Percentiles rank a stretch among this genome's conserved stretches.
These are phyloP conservation scores for Wickerhamiella azymoides DNA, from an alignment of 805 yeast species.

Conservation along the genomic window DNA sequence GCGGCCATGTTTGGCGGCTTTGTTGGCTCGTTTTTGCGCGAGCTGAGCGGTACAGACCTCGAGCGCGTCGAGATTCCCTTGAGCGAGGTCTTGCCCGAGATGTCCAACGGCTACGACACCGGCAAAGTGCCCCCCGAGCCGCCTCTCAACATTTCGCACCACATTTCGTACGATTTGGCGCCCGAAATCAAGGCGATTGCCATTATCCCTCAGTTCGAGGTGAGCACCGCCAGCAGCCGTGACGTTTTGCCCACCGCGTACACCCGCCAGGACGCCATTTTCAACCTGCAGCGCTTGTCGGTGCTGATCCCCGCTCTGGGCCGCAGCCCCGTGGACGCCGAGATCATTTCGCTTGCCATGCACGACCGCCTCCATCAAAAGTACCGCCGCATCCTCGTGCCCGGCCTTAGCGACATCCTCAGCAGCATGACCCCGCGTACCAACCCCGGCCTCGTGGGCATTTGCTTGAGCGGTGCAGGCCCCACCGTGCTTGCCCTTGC, in stretches of 20 bases:
- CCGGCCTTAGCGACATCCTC: conserved; percentile 76
- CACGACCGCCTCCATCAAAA: conserved; percentile 95
- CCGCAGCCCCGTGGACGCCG: conserved; percentile 67
- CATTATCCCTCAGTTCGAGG: conserved; percentile 86
- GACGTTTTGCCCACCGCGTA: conserved; percentile 77
- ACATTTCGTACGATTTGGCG: conserved; percentile 74
- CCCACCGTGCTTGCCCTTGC: conserved; percentile 94
- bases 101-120: conserved; percentile 55
- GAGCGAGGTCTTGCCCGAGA: conserved; percentile 68
- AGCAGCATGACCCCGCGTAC: conserved; percentile 65
- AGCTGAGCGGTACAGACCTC: conserved; percentile 55
- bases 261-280: conserved; percentile 68
- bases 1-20: conserved; percentile 99
- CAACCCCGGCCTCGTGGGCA: conserved; percentile 78
- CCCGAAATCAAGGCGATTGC: conserved; percentile 74
- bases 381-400: conserved; percentile 82
- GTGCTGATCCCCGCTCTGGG: conserved; percentile 85
- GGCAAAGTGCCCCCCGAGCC: conserved; percentile 67
- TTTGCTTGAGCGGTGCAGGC: conserved; percentile 95
- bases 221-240: conserved; percentile 82
- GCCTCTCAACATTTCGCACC: conserved; percentile 76
- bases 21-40: conserved; percentile 87
- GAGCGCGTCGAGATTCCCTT: conserved; percentile 72
- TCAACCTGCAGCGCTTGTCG: conserved; percentile 86
- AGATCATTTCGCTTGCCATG: conserved; percentile 84